Base-by-base conservation (phyloP, 371 early-diverging fungal genomes). In the Modicella reniformis region DNA sequence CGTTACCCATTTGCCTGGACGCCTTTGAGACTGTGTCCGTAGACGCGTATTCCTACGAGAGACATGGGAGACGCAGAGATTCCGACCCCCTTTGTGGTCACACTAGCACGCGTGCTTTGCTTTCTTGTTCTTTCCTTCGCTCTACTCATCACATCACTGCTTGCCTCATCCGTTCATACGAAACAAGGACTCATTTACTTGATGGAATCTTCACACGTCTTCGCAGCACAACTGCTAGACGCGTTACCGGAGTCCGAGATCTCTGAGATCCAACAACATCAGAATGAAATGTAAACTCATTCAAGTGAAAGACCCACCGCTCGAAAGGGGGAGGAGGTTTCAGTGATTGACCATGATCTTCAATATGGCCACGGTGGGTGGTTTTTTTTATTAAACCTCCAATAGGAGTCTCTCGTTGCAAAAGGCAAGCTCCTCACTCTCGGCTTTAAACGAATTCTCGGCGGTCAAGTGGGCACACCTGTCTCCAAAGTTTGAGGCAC, bases 401-500 rank as follows among this genome's bases (percentile, higher is more conserved):
- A 48, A 23, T 54, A 76, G 77, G 68, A 72, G 64, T 25, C 6
- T 52, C 19, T 71, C 77, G 1, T n/a, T 76, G 15, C 72, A 71
- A 29, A 71, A 61, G 47, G 63, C 77, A 25, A 76, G 28, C 41
- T 32, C 68, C 19, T 76, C 72, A 0, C 62, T 76, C 6, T 48
- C 77, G 30, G 77, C 77, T 0, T 57, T 72, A 37, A 76, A 76
- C 55, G 77, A 76, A 50, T 76, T 76, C 58, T 76, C 77, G 19
- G 63, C 77, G 1, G 62, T 64, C 50, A 76, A 76, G 47, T 76
- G 77, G 77, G 57, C 72, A 21, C 65, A 63, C 50, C 69, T 76
- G 8, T 65, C 67, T n/a, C 77, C 72, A 12, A 71, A 61, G 37
- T 76, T 76, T 19, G 77, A 76, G 12, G 65, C 77, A 5, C 77